Conservation (phyloP, 164 flowering plant genomes). For the Umbellularia californica region DNA sequence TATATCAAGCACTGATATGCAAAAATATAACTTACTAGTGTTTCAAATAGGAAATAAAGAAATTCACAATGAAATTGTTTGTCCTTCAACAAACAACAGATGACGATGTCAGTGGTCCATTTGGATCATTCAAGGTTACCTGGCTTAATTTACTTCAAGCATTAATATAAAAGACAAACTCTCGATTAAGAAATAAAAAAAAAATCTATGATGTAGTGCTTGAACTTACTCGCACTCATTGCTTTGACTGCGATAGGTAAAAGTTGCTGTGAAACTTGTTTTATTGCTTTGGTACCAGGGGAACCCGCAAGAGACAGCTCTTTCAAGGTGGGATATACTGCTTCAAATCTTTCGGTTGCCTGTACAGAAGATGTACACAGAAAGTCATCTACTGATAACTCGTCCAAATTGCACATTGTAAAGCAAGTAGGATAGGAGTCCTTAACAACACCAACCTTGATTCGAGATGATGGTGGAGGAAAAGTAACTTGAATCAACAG, state of each 20-base stretch:
- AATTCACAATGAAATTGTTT: not conserved
- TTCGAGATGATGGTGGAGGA: conserved; percentile 61
- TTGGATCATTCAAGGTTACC: no score
- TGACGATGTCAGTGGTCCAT: no score
- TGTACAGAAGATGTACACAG: conserved; percentile 18
- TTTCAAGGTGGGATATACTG: conserved; percentile 67
- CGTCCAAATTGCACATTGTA: not conserved
- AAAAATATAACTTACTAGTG: no score
- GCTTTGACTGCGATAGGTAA: conserved; percentile 44
- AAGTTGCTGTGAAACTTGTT: conserved; percentile 70
- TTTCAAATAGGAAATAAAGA: not conserved
- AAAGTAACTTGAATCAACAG: conserved; percentile 56
- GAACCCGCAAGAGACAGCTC: conserved; percentile 84
- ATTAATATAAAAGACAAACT: no score
- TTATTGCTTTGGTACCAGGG: conserved; percentile 85
- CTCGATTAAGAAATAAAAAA: no score
- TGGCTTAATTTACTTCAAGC: no score
- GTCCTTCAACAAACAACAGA: no score
- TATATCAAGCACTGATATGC: conserved; percentile 7
- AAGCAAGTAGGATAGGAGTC: conserved; percentile 4
- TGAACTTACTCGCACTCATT: conserved; percentile 54
- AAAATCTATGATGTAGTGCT: not conserved
- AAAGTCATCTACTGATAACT: not conserved
- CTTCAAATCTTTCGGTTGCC: conserved; percentile 97
- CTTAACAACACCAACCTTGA: conserved; percentile 51